Evolutionary conservation across 495 filamentous ascomycete species (phyloP).

Genomic region (Melanomma pulvis-pyrius): DNA sequence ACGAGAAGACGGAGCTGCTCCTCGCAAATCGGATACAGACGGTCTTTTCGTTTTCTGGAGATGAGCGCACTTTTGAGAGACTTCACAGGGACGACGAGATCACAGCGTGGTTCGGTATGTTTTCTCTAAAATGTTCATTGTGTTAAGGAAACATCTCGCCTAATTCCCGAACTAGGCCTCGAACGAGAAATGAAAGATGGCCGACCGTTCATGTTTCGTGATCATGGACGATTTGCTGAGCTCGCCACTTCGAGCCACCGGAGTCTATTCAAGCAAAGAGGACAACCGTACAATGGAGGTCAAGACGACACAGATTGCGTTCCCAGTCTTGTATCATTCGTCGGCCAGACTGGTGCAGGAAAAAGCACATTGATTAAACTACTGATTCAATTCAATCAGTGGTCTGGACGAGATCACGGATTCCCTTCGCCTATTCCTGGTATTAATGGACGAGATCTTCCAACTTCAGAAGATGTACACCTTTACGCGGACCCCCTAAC

Average conservation of each 20-base stretch:
- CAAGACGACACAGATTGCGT: background rate
- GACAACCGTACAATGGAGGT: background rate
- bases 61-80: slow-evolving; percentile 13
- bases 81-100: slow-evolving; percentile 21
- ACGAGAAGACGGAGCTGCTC: slow-evolving; percentile 21
- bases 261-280: slow-evolving; percentile 8
- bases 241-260: slow-evolving; percentile 17
- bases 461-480: slow-evolving; percentile 46
- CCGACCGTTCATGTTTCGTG: slow-evolving; percentile 26
- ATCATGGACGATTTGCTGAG: slow-evolving; percentile 25
- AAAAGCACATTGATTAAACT: slow-evolving; percentile 29
- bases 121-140: background rate
- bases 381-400: slow-evolving; percentile 11
- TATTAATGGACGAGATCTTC: slow-evolving; percentile 22
- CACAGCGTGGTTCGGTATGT: slow-evolving; percentile 25
- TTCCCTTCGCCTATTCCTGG: slow-evolving; percentile 25
- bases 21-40: slow-evolving; percentile 16
- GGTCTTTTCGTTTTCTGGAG: slow-evolving; percentile 14
- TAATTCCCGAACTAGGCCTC: slow-evolving; percentile 4
- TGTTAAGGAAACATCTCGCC: background rate
- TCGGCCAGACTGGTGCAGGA: slow-evolving; percentile 29
- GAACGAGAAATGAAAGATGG: slow-evolving; percentile 25
- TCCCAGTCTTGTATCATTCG: slow-evolving; percentile 27
- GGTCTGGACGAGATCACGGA: background rate
- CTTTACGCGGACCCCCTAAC: slow-evolving; percentile 42